These are phyloP conservation scores for Microstroma glucosiphilum DNA, from an alignment of 1,284 basidiomycete genomes.

Conservation along the genomic window DNA sequence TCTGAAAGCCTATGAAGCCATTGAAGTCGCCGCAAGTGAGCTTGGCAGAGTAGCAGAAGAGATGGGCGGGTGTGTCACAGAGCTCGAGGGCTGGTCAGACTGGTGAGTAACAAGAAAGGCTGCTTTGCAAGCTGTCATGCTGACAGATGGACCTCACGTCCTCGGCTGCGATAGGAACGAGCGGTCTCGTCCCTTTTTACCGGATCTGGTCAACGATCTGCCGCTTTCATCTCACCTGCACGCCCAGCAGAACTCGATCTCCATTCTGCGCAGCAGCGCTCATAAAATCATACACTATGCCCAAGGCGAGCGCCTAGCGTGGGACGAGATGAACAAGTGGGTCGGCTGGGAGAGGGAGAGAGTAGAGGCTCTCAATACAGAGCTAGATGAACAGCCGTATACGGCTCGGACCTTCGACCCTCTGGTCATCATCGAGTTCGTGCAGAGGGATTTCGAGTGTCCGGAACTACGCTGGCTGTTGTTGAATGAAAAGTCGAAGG, in stretches of 20 bases:
- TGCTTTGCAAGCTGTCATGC: background rate
- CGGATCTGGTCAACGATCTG: background rate
- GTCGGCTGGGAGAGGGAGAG: background rate
- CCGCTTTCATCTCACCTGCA: background rate
- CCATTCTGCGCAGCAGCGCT: background rate
- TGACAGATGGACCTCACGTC: background rate
- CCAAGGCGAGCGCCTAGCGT: slow-evolving; percentile 4
- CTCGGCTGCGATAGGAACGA: background rate
- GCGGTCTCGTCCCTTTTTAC: background rate
- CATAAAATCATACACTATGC: background rate
- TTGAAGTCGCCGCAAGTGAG: background rate
- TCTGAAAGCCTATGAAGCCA: background rate
- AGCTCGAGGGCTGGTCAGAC: slow-evolving; percentile 2
- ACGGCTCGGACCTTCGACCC: background rate
- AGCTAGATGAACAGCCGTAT: background rate
- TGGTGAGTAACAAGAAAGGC: background rate
- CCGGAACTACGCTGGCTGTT: background rate
- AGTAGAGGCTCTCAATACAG: background rate
- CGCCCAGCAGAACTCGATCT: background rate
- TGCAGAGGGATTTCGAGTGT: background rate
- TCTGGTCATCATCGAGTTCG: background rate
- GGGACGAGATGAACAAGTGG: slow-evolving; percentile 8
- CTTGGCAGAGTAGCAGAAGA: background rate
- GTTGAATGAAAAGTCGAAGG: background rate
- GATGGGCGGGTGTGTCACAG: background rate